Base-by-base conservation (phyloP, 805 yeast species). In the Candida palmyrensis region DNA sequence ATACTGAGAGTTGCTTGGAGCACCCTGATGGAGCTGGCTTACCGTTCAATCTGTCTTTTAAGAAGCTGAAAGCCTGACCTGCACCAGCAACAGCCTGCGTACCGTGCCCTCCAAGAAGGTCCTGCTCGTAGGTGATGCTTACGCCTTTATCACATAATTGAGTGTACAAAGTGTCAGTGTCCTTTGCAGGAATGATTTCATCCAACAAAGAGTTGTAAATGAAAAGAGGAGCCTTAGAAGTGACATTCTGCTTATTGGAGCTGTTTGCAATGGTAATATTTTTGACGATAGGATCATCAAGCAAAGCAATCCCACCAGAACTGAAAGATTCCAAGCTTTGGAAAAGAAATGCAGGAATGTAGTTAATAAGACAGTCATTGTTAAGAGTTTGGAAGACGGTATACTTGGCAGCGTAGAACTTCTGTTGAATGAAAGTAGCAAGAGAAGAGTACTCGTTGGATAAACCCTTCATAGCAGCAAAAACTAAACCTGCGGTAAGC, bases 81-180 rank as follows among this genome's bases (percentile, higher is more conserved):
- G 42, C 33, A 4, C 54, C 54, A 11, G 28, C 30, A 6, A 42
- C 24, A 6, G 33, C 24, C 36, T 48, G 48, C 10, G 40, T 25
- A 18, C 41, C 15, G 29, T 51, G 57, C 12, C 43, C 53, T 17
- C 41, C 37, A 15, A 31, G 6, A 12, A 12, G 13, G 17, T 20
- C 11, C 41, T 31, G 34, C n/a, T 12, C 10, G 22, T 31, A 31
- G 9, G 18, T 23, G 19, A 31, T 48, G 7, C 36, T 33, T n/a
- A 52, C 47, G 2, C 59, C 59, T 37, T 45, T 38, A 5, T 32
- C 39, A 34, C 60, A 51, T 45, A 49, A 53, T 18, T 33, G 40
- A 4, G 48, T 41, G 32, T 44, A 57, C 6, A 43, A 34, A 17
- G 41, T 29, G 9, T 42, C 35, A 8, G 42, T 36, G 21, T 30